Evolutionary conservation across 2,329 filamentous ascomycete species (phyloP).

Genomic region (Fusarium austroafricanum): DNA sequence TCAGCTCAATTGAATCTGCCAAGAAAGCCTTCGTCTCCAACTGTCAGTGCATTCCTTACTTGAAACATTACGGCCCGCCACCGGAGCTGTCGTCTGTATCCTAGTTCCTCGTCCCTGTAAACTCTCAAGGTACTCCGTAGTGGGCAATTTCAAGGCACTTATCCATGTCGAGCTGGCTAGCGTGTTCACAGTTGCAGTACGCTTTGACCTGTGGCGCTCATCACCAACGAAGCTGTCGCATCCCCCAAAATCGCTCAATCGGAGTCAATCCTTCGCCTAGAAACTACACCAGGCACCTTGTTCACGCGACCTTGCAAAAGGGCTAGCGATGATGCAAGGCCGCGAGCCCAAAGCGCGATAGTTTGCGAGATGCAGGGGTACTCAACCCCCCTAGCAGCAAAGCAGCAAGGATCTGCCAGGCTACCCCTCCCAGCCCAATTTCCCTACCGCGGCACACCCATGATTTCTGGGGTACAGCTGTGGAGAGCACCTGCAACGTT

Average conservation of each 20-base stretch:
- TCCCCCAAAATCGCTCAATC: not conserved
- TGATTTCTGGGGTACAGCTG: slow-evolving; percentile 26
- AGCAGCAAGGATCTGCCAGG: not conserved
- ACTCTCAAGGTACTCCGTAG: no score
- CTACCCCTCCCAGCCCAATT: slow-evolving; percentile 8
- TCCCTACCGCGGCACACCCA: slow-evolving; percentile 11
- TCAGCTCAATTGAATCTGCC: not conserved
- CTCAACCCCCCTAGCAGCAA: not conserved
- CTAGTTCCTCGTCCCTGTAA: not conserved
- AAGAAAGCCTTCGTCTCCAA: not conserved
- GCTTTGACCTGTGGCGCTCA: slow-evolving; percentile 21
- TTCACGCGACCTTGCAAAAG: not conserved
- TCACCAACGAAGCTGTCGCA: not conserved
- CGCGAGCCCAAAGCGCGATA: slow-evolving; percentile 23
- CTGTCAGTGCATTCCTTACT: not conserved
- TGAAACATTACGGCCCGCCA: not conserved
- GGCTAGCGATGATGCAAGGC: slow-evolving; percentile 9
- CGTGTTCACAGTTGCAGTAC: not conserved
- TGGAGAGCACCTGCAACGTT: not conserved
- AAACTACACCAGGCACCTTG: slow-evolving; percentile 4
- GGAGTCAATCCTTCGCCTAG: not conserved
- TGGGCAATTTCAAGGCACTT: not conserved
- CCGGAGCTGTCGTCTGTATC: not conserved
- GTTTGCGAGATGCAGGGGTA: slow-evolving; percentile 34
- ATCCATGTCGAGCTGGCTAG: not conserved